A percentile compares a stretch with the other conserved stretches of the same genome.
Evolutionary conservation across 2,329 filamentous ascomycete genomes (phyloP).

Genomic region (Ascosphaera apis): DNA sequence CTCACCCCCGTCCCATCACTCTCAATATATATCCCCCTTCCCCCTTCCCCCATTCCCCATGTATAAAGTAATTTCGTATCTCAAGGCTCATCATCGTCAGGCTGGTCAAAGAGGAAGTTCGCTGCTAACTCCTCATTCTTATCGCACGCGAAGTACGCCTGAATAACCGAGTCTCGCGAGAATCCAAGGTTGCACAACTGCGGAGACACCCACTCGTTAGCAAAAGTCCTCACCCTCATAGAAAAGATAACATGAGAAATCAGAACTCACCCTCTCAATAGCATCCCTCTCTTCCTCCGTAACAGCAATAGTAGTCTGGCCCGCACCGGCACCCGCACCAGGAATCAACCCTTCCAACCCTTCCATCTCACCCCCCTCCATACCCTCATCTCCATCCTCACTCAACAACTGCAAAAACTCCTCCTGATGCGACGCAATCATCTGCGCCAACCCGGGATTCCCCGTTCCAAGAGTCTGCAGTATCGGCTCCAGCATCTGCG

Average conservation of each 20-base stretch:
- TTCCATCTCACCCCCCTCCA: constrained; percentile 28
- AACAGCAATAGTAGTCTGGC: constrained; percentile 39
- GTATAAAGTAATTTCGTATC: no score
- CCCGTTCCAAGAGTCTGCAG: constrained; percentile 86
- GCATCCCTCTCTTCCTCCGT: constrained; percentile 93
- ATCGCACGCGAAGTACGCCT: constrained; percentile 97
- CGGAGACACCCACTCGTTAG: constrained; percentile 2
- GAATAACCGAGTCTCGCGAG: constrained; percentile 75
- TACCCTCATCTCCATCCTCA: constrained; percentile 35
- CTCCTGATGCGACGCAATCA: constrained; percentile 76
- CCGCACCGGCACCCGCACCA: constrained; percentile 48
- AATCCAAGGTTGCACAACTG: constrained; percentile 86
- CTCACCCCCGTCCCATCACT: no score
- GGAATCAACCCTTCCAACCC: constrained; percentile 58
- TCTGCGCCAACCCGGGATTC: constrained; percentile 78
- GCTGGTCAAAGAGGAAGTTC: constrained; percentile 95
- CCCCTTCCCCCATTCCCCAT: no score
- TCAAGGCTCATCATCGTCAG: constrained; percentile 43
- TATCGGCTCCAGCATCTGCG: constrained; percentile 95
- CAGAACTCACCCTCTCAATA: constrained; percentile 59
- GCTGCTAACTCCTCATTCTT: constrained; percentile 98
- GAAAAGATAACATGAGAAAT: not conserved
- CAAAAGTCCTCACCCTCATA: not conserved
- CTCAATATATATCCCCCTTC: no score
- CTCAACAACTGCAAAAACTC: constrained; percentile 79